Evolutionary conservation across 2,329 filamentous ascomycete genomes (phyloP).

Genomic region (Teratosphaeria viscida): DNA sequence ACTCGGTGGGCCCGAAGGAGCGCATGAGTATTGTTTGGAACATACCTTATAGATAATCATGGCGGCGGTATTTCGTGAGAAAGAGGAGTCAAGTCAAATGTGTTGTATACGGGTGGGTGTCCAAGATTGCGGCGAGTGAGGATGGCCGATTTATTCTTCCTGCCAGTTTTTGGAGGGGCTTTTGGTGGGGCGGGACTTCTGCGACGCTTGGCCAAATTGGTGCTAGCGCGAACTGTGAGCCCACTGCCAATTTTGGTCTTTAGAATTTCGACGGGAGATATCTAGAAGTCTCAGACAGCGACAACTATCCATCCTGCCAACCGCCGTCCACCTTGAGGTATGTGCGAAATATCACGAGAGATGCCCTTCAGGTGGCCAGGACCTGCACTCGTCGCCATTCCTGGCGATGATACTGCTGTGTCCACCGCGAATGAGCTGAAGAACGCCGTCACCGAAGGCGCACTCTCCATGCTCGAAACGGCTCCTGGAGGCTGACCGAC

Average conservation of each 20-base stretch:
- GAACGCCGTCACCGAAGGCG: constrained; percentile 49
- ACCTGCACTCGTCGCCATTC: constrained; percentile 31
- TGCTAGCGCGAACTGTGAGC: neutral
- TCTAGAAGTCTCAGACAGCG: neutral
- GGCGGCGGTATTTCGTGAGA: constrained; percentile 21
- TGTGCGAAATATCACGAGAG: constrained; percentile 19
- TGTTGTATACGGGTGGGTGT: constrained; percentile 3
- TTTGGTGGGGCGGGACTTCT: neutral
- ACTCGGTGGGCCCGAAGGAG: neutral
- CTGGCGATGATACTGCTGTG: constrained; percentile 35
- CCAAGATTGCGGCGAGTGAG: neutral
- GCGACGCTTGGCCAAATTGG: neutral
- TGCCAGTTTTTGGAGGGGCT: neutral
- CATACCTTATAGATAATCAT: constrained; percentile 51
- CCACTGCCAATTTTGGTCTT: neutral
- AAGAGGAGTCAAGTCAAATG: constrained; percentile 7
- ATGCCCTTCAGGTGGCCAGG: constrained; percentile 44
- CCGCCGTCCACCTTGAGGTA: constrained; percentile 22
- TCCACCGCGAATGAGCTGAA: constrained; percentile 49
- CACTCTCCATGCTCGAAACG: constrained; percentile 56
- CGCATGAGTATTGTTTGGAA: neutral
- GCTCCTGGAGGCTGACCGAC: constrained; percentile 53
- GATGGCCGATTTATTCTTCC: neutral
- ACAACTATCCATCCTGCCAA: neutral
- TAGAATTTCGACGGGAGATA: neutral